These are phyloP conservation scores for Heliamphora exappendiculata DNA, from an alignment of 148 eudicot species.

Conservation along the genomic window DNA sequence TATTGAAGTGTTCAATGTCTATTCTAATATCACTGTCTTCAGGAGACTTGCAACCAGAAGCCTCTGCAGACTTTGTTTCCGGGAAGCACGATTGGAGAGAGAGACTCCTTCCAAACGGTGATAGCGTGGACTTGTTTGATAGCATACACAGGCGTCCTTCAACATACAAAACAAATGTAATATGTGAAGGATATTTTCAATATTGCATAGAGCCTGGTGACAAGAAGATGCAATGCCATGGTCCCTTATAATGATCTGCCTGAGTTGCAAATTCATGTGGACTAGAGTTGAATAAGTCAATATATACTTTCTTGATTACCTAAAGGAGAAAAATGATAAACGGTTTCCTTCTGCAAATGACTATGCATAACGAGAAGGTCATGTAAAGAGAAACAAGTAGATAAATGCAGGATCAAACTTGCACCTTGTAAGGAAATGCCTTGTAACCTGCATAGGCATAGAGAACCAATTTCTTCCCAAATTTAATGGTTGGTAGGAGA, in stretches of 20 bases:
- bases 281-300: background rate
- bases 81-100: constrained; percentile 16
- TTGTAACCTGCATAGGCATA: no score
- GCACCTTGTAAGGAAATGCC: no score
- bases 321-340: background rate
- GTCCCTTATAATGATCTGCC: background rate
- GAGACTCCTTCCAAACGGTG: constrained; percentile 7
- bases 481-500: no score
- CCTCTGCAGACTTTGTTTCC: background rate
- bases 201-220: background rate
- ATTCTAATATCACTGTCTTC: constrained; percentile 6
- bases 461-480: no score
- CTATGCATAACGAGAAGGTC: no score
- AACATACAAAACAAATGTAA: background rate
- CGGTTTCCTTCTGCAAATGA: no score
- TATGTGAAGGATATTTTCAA: background rate
- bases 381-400: no score
- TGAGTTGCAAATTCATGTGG: background rate
- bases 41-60: constrained; percentile 13
- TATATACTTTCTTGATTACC: background rate
- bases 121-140: background rate
- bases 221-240: background rate
- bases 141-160: background rate
- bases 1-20: background rate
- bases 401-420: no score